Base-by-base conservation (phyloP, 148 eudicot genomes). In the Mesembryanthemum crystallinum region DNA sequence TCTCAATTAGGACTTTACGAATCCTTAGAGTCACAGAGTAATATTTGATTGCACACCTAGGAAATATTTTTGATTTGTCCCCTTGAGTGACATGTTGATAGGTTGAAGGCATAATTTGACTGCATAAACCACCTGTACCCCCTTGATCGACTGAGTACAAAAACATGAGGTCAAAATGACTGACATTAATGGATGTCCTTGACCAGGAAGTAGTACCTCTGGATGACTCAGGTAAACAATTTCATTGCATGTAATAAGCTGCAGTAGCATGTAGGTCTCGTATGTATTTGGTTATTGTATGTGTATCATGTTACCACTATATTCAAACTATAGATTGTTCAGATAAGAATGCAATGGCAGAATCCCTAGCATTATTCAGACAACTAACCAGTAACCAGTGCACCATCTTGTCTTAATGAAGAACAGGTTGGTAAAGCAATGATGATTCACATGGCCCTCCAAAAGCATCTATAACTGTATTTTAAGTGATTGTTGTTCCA, bases 361-460 rank as follows among this genome's bases (percentile, higher is more conserved):
- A 68, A 32, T 21, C 49, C 45, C 57, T 14, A 55, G 12, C 52
- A 67, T 12, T 3, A 27, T 25, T 47, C 39, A 30, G 28, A n/a
- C 23, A 45, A 3, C 57, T 13, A 4, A 20, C 49, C 43, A 39
- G 3, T 39, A 9, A 39, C 43, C 12, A 45, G 49, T 45, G 14
- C 49, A 49, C 1, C 60, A 49, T 69, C 14, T 27, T 28, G 49
- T 28, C 37, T 39, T 18, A 47, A 20, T 35, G 9, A 5, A 54
- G 49, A 24, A n/a, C 21, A 52, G 32, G 69, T 11, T 65, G 27
- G 14, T 18, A 24, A 39, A 27, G 6, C 24, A 43, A 51, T 64
- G 69, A 21, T 35, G 63, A 71, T 29, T 60, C 63, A 69, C 21
- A 74, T 63, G 47, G 59, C 69, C 32, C n/a, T 59, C 45, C 42